These are phyloP conservation scores for Mucor sp. DNA, from an alignment of 371 early-diverging fungal species.

Conservation along the genomic window DNA sequence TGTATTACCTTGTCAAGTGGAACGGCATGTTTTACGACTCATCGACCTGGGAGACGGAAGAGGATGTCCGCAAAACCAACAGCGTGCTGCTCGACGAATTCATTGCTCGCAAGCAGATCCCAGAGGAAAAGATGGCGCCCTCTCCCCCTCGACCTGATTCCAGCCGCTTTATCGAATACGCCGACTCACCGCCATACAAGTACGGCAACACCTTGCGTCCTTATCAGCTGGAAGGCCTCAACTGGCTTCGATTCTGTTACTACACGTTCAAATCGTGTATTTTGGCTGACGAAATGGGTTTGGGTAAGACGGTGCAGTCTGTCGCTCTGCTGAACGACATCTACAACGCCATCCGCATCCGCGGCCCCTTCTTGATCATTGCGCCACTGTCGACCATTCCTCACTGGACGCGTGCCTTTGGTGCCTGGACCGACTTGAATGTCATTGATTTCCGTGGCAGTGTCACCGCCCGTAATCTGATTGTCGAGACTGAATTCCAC, in stretches of 20 bases:
- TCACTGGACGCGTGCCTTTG: conserved; percentile 79
- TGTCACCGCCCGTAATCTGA: conserved; percentile 54
- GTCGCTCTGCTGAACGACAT: conserved; percentile 73
- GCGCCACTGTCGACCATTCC: conserved; percentile 81
- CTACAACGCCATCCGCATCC: conserved; percentile 60
- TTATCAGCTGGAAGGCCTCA: conserved; percentile 76
- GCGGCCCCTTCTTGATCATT: conserved; percentile 76
- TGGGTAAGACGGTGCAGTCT: conserved; percentile 87
- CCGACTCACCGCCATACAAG: conserved; percentile 64
- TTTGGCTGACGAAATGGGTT: conserved; percentile 88
- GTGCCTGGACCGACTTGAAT: conserved; percentile 77
- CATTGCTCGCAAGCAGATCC: conserved; percentile 49
- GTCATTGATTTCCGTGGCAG: conserved; percentile 77
- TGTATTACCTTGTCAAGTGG: conserved; percentile 93
- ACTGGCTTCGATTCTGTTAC: conserved; percentile 78
- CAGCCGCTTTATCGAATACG: conserved; percentile 63
- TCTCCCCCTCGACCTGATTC: conserved; percentile 56
- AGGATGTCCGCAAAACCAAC: conserved; percentile 67
- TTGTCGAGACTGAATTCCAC: conserved; percentile 75
- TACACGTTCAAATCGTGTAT: conserved; percentile 68
- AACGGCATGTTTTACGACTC: conserved; percentile 84
- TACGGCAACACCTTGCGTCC: conserved; percentile 67
- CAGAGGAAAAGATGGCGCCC: conserved; percentile 44
- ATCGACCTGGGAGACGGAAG: conserved; percentile 86
- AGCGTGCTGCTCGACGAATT: conserved; percentile 60